Evolutionary conservation across 208 protist species (phyloP), one percentile per base, ranked within the genome.

Genomic region (Crithidia brevicula): DNA sequence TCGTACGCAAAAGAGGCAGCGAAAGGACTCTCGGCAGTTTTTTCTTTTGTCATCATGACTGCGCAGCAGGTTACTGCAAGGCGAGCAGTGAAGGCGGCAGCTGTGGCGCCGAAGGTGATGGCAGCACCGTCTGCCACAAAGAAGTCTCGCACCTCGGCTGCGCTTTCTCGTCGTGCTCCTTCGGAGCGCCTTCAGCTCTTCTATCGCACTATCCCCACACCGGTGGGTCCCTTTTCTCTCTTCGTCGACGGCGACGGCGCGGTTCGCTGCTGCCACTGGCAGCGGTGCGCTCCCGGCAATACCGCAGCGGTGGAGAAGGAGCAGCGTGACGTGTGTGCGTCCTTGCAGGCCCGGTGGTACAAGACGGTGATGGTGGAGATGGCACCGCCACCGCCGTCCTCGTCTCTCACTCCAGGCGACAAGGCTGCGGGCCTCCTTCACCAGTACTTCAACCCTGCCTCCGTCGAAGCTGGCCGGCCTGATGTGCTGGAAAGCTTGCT

Each of bases 241-340:
- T 81, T 81, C 52, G 58, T 81, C n/a, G 82, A 92, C 52, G 59
- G 11, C 16, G 74, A 83, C n/a, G 86, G 83, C 4, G 79, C 76
- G 16, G 74, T 92, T 49, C 74, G 81, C 10, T 78, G 77, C 47
- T 83, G 81, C 54, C 77, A 81, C 65, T 92, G 83, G 83, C 61
- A 52, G 74, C 56, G 31, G 9, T 45, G 70, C 40, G 4, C 38
- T 4, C 13, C 45, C 20, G 54, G 56, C 20, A 62, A 84, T 15
- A 57, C 38, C n/a, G 38, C 53, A 2, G 56, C 53, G 3, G 30
- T 76, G 23, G 1, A 8, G 6, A 59, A 69, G 31, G 79, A 83
- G 63, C 53, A 62, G 60, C 59, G 50, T 15, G 61, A 71, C 36
- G 56, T 65, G 36, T 64, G 51, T 45, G 53, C 38, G n/a, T 51